Conservation (phyloP, 2,329 filamentous ascomycete species). For the Trichoderma sp. region DNA sequence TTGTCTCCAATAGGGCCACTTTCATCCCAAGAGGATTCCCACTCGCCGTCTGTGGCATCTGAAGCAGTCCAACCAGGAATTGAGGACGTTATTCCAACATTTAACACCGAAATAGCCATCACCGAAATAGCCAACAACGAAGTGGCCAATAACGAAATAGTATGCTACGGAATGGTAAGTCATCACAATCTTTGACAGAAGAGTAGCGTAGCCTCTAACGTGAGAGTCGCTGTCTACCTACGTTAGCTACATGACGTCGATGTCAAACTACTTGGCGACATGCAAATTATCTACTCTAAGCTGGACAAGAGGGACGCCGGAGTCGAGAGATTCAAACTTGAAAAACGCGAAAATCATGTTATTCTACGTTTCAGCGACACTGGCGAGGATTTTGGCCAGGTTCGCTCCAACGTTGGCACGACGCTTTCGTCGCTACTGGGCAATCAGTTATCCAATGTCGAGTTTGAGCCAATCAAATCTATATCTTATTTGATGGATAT, state of each 20-base stretch:
- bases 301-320: background rate
- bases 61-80: background rate
- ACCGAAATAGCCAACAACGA: background rate
- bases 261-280: slow-evolving; percentile 3
- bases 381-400: background rate
- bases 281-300: background rate
- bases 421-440: background rate
- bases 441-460: background rate
- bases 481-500: slow-evolving; percentile 24
- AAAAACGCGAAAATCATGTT: background rate
- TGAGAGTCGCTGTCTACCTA: background rate
- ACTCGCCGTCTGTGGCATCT: background rate
- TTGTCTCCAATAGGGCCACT: background rate
- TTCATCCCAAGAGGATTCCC: background rate
- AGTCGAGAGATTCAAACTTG: background rate
- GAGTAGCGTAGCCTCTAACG: background rate
- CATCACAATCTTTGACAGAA: background rate
- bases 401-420: background rate
- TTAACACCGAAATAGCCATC: background rate
- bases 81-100: background rate
- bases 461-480: slow-evolving; percentile 19
- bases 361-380: background rate
- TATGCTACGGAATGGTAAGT: slow-evolving; percentile 18
- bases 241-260: slow-evolving; percentile 11
- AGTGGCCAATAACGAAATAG: background rate